Conservation (phyloP, 2,329 filamentous ascomycete genomes). For the Neopestalotiopsis rosae region DNA sequence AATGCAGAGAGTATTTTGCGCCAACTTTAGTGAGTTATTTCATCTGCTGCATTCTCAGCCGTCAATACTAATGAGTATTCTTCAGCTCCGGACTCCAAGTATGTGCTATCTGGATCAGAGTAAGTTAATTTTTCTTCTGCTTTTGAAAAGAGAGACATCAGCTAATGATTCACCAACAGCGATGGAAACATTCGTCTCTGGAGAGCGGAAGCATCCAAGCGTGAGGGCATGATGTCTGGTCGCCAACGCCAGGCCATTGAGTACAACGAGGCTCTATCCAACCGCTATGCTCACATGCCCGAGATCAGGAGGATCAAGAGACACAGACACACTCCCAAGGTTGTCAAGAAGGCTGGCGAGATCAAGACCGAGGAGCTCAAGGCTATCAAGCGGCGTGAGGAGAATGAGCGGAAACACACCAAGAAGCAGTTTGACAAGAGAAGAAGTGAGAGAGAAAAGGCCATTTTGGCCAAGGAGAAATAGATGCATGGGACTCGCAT, state of each 20-base stretch:
- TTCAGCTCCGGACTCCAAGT: conserved; percentile 78
- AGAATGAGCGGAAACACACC: conserved; percentile 92
- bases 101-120: conserved; percentile 87
- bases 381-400: conserved; percentile 86
- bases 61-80: conserved; percentile 65
- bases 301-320: conserved; percentile 90
- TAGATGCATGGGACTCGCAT: conserved; percentile 33
- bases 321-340: conserved; percentile 89
- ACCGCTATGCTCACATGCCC: conserved; percentile 93
- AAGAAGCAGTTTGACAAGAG: conserved; percentile 80
- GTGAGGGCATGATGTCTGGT: conserved; percentile 84
- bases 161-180: too few species aligned
- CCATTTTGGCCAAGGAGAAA: conserved; percentile 73
- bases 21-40: not conserved
- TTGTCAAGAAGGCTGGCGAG: conserved; percentile 93
- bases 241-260: conserved; percentile 87
- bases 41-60: too few species aligned
- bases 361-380: conserved; percentile 92
- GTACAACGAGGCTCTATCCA: conserved; percentile 84
- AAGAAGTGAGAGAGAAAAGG: conserved; percentile 87
- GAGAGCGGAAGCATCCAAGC: conserved; percentile 83
- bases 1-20: conserved; percentile 41
- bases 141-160: too few species aligned
- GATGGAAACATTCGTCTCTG: conserved; percentile 84
- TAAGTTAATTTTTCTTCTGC: too few species aligned